Evolutionary conservation across 2,329 filamentous ascomycete species (phyloP).

Genomic region (Diaporthe amygdali): DNA sequence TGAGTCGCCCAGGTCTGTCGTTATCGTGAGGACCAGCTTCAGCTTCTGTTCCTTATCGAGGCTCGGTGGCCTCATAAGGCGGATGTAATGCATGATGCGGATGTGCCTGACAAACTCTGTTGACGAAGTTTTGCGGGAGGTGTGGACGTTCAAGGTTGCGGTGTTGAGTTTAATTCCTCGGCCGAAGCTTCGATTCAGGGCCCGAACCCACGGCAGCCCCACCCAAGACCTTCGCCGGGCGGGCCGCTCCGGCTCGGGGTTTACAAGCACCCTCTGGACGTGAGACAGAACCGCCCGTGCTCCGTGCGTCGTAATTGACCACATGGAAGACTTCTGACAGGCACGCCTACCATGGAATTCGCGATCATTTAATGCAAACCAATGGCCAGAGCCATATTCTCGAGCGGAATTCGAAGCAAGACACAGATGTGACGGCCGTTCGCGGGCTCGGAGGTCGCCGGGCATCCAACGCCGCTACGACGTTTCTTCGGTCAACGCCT

Average conservation of each 20-base stretch:
- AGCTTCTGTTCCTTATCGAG: slow-evolving; percentile 38
- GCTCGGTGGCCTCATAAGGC: slow-evolving; percentile 54
- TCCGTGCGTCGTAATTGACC: not conserved
- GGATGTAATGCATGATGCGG: slow-evolving; percentile 60
- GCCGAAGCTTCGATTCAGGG: not conserved
- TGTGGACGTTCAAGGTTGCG: not conserved
- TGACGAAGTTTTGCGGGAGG: not conserved
- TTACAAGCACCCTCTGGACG: not conserved
- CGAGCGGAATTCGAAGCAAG: not conserved
- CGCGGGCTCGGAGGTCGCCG: slow-evolving; percentile 13
- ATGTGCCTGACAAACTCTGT: not conserved
- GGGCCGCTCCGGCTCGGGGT: not conserved
- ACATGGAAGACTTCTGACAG: fast-evolving
- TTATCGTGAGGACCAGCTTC: slow-evolving; percentile 57
- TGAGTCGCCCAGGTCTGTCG: slow-evolving; percentile 62
- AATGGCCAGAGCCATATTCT: not conserved
- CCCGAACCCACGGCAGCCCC: not conserved
- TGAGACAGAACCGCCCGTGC: not conserved
- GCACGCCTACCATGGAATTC: not conserved
- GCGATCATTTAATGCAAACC: not conserved
- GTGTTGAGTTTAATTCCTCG: not conserved
- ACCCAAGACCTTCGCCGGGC: not conserved
- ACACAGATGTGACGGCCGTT: not conserved
- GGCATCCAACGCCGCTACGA: not conserved
- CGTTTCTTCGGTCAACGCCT: not conserved